Conservation (phyloP, 768 basidiomycete genomes). For the Panellus pusillus region DNA sequence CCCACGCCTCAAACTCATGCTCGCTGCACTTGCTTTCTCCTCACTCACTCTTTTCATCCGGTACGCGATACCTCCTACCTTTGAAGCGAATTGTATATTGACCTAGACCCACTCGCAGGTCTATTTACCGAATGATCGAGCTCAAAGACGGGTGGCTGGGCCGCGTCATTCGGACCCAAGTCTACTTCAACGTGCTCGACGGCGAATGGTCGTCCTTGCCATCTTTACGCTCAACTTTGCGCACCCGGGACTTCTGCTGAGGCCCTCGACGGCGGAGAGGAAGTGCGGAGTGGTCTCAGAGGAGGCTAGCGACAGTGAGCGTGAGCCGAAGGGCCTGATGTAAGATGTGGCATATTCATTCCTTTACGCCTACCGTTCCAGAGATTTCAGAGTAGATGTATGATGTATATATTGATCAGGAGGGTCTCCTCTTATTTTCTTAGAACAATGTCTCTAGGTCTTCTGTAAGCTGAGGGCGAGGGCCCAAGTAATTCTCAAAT, state of each 20-base stretch:
- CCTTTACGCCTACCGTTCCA: too few species aligned
- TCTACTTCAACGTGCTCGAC: constrained; percentile 46
- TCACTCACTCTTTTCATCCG: constrained; percentile 47
- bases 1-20: constrained; percentile 27
- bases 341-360: too few species aligned
- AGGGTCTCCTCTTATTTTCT: too few species aligned
- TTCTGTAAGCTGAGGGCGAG: too few species aligned
- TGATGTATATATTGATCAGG: too few species aligned
- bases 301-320: too few species aligned
- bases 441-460: too few species aligned
- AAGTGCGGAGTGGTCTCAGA: neutral
- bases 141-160: constrained; percentile 52
- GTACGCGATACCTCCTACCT: constrained; percentile 41
- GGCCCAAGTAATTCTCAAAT: too few species aligned
- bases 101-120: constrained; percentile 33
- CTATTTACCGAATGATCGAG: constrained; percentile 54
- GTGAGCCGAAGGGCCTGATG: too few species aligned
- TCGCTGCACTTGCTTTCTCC: constrained; percentile 37
- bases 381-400: too few species aligned
- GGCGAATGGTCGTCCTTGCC: constrained; percentile 43
- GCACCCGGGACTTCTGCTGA: constrained; percentile 34
- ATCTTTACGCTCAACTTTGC: constrained; percentile 42
- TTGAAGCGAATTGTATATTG: constrained; percentile 29
- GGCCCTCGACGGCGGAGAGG: too few species aligned
- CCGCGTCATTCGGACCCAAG: constrained; percentile 44